These are phyloP conservation scores for Clonostachys rosea DNA, from an alignment of 2,329 filamentous ascomycete genomes.

Conservation along the genomic window DNA sequence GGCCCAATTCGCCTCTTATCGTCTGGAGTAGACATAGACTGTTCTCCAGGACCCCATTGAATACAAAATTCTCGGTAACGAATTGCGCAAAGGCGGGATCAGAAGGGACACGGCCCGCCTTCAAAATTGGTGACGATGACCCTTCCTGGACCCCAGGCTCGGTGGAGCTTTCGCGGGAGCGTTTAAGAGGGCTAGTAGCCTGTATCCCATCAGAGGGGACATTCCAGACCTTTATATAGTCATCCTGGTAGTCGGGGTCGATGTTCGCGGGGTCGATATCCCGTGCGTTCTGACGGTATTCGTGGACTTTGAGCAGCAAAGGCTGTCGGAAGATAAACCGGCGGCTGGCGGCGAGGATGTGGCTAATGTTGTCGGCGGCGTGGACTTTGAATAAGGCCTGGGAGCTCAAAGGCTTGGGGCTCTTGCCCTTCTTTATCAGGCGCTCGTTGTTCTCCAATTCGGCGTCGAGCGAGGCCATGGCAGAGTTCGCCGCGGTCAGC, in stretches of 20 bases:
- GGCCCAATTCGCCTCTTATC: slow-evolving; percentile 11
- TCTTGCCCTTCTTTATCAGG: slow-evolving; percentile 26
- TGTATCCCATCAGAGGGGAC: slow-evolving; percentile 41
- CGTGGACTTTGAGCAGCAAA: slow-evolving; percentile 66
- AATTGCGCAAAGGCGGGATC: slow-evolving; percentile 19
- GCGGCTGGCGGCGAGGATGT: slow-evolving; percentile 77
- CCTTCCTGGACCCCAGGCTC: not conserved
- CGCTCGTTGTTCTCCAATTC: slow-evolving; percentile 35
- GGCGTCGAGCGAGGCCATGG: slow-evolving; percentile 47
- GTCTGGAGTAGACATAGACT: not conserved
- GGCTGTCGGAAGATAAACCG: slow-evolving; percentile 84
- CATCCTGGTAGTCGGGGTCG: slow-evolving; percentile 69
- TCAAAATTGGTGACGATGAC: not conserved
- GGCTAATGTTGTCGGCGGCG: slow-evolving; percentile 74
- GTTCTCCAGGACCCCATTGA: slow-evolving; percentile 16
- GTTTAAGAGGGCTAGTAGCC: slow-evolving; percentile 27
- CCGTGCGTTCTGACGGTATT: slow-evolving; percentile 50
- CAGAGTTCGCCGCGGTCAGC: slow-evolving; percentile 63
- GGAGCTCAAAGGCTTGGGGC: slow-evolving; percentile 15
- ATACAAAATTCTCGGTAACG: slow-evolving; percentile 27
- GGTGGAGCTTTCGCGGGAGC: slow-evolving; percentile 12
- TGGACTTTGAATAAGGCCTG: slow-evolving; percentile 57
- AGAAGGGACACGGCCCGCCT: slow-evolving; percentile 10
- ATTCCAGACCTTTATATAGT: slow-evolving; percentile 79
- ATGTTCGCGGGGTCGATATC: slow-evolving; percentile 12